Conservation (phyloP, 2,329 filamentous ascomycete genomes). For the Ceratocystis huliohia region DNA sequence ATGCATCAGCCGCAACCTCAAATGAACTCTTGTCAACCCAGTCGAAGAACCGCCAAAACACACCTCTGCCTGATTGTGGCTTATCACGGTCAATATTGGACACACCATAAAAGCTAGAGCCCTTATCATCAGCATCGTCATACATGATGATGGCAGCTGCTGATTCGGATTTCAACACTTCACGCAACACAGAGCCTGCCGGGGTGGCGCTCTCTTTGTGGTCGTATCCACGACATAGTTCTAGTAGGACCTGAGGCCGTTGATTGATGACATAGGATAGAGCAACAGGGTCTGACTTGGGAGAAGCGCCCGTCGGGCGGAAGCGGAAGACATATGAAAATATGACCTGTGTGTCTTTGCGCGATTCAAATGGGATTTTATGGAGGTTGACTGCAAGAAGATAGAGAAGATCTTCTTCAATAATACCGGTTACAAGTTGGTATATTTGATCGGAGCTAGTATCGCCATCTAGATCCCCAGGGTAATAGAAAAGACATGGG, state of each 20-base stretch:
- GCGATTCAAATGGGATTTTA: conserved; percentile 82
- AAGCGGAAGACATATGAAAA: conserved; percentile 93
- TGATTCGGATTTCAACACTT: conserved; percentile 79
- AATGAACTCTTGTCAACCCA: conserved; percentile 97
- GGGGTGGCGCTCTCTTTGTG: conserved; percentile 83
- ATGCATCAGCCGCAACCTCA: conserved; percentile 92
- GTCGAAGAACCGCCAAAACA: conserved; percentile 94
- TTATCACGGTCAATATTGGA: conserved; percentile 63
- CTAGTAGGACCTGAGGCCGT: conserved; percentile 73
- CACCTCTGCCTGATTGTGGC: conserved; percentile 63
- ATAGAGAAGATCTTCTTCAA: conserved; percentile 81
- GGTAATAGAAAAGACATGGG: conserved; percentile 16
- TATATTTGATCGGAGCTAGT: conserved; percentile 77
- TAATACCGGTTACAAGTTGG: conserved; percentile 69
- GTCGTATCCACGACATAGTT: conserved; percentile 80
- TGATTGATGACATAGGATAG: conserved; percentile 80
- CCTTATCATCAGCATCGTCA: conserved; percentile 63
- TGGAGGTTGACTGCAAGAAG: conserved; percentile 71
- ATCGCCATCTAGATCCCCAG: conserved; percentile 55
- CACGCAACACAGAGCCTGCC: conserved; percentile 77
- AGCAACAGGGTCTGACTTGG: conserved; percentile 64
- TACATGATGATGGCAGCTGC: conserved; percentile 86
- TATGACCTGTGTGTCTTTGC: conserved; percentile 90
- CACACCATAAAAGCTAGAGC: conserved; percentile 63
- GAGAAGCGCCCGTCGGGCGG: conserved; percentile 54